Percentiles rank a stretch among this genome's conserved stretches.
phyloP scores from a whole-genome alignment of 129 eudicot genomes.

The Sambucus nigra region DNA sequence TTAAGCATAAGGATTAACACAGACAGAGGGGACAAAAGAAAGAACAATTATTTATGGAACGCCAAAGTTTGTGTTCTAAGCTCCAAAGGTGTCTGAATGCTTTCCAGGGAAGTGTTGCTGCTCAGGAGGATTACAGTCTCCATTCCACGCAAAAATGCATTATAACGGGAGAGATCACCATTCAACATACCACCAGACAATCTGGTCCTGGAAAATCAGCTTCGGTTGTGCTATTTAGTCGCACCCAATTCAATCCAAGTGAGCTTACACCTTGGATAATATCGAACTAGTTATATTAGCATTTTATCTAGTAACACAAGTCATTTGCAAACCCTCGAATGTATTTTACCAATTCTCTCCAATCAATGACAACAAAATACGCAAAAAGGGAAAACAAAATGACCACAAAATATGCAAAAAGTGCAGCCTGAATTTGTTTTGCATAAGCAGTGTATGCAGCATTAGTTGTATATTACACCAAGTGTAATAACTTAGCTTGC shows the following conservation, averaged over 20 bases:
- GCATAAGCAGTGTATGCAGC: not conserved
- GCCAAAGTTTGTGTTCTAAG: not conserved
- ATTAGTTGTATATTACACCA: too few relatives aligned
- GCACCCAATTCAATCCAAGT: conserved; percentile 13
- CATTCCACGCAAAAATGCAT: not conserved
- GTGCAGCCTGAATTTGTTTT: too few relatives aligned
- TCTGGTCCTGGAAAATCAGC: conserved; percentile 10
- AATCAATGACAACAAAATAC: too few relatives aligned
- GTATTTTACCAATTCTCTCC: too few relatives aligned
- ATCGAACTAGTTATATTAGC: too few relatives aligned
- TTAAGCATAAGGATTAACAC: too few relatives aligned
- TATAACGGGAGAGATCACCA: conserved; percentile 14
- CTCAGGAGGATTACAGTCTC: not conserved
- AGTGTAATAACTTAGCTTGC: not conserved
- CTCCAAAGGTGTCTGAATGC: conserved; percentile 9
- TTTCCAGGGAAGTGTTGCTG: conserved; percentile 5
- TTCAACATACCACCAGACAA: conserved; percentile 11
- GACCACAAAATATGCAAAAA: not conserved
- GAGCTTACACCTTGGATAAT: conserved; percentile 4
- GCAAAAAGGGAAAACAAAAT: too few relatives aligned
- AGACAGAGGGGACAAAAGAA: not conserved
- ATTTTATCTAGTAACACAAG: too few relatives aligned
- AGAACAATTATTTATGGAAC: not conserved
- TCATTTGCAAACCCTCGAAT: too few relatives aligned
- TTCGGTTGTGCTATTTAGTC: conserved; percentile 11